Base-by-base conservation (phyloP, 352 stramenopile species). In the Pythium graminicola region DNA sequence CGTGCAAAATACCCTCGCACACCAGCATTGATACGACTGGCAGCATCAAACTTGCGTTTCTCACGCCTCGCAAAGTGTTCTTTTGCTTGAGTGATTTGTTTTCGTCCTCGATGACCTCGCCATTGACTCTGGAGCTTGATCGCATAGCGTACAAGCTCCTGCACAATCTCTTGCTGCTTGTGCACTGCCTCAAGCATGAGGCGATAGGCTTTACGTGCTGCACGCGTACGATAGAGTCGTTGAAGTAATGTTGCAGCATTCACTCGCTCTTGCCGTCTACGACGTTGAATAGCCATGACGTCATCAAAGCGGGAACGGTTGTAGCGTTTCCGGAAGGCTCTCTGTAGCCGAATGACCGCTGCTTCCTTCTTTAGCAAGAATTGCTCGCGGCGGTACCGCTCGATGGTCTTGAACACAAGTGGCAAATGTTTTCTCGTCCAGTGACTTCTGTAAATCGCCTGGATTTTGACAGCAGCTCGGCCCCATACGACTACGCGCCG, bases 221-320 rank as follows among this genome's bases (percentile, higher is more conserved):
- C 65, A 9, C 81, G 66, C 1, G 77, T 79, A 17, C 76, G 74
- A 56, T 73, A 89, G 7, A 87, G 64, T 6, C 76, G 65, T 46
- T 91, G 81, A 14, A 89, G 57, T 13, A 67, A 55, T 0, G 69
- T 68, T 7, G 77, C 81, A 10, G 76, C 76, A 11, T 81, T 63
- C 7, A 62, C 39, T 38, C 76, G 64, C 52, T 91, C 76, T 41
- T 72, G 63, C 11, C 77, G 69, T 0, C 69, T 72, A 19, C 64
- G 68, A 39, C 81, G 68, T 32, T 87, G 83, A 27, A 89, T 70
- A 11, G 67, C 64, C 54, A 89, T 86, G 47, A 91, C 35, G 31
- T 91, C 81, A 39, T 85, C 76, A 31, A 91, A 72, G 3, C 71
- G 68, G n/a, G 76, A 88, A 4, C 81, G 68, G 31, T 79, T 72